phyloP scores from a whole-genome alignment of 1,284 basidiomycete species.

The Leccinum proliferum region DNA sequence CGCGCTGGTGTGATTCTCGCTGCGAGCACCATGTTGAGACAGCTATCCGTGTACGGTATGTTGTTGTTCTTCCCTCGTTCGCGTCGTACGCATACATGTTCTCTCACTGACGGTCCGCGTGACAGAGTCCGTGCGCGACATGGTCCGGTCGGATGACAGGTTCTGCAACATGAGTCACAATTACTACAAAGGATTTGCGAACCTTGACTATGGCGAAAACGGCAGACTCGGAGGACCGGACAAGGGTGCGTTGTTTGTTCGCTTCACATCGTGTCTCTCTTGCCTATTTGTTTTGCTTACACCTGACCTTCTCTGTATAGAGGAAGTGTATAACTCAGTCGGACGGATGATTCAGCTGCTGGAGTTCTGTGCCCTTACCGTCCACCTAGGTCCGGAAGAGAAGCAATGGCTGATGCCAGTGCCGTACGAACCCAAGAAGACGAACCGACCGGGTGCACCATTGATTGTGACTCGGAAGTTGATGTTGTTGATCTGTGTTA shows the following conservation, averaged over 20 bases:
- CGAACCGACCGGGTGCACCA: not conserved
- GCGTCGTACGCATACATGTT: not conserved
- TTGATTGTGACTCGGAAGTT: conserved; percentile 11
- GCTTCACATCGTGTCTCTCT: no score
- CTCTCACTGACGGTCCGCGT: not conserved
- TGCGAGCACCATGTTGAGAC: conserved; percentile 12
- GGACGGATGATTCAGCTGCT: conserved; percentile 20
- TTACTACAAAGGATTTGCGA: conserved; percentile 17
- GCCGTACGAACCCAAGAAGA: conserved; percentile 11
- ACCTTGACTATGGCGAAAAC: conserved; percentile 13
- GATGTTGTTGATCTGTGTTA: conserved; percentile 42
- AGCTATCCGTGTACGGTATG: conserved; percentile 16
- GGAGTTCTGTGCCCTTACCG: conserved; percentile 7
- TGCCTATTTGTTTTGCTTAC: no score
- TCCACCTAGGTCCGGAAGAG: conserved; percentile 11
- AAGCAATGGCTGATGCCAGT: conserved; percentile 6
- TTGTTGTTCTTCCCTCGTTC: not conserved
- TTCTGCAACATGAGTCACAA: conserved; percentile 17
- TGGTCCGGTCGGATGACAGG: conserved; percentile 7
- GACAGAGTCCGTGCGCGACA: conserved; percentile 17
- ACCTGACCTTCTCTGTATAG: conserved; percentile 4
- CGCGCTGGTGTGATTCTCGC: conserved; percentile 16
- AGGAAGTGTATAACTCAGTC: conserved; percentile 23
- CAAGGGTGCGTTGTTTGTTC: not conserved
- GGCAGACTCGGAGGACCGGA: not conserved